Evolutionary conservation across 2,329 filamentous ascomycete genomes (phyloP).

Genomic region (Alternaria consortialis): DNA sequence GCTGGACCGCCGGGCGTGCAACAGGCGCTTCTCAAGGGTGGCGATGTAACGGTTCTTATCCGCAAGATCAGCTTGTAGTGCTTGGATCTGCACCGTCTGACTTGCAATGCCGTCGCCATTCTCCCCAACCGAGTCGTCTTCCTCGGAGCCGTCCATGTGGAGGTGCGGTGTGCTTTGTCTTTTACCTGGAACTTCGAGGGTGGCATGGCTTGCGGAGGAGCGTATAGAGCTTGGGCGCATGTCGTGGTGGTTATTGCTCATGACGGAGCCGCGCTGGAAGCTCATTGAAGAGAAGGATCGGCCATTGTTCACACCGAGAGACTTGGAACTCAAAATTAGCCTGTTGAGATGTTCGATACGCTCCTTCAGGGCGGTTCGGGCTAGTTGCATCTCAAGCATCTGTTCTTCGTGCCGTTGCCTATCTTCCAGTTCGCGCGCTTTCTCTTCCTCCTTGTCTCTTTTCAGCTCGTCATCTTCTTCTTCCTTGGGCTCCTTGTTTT

Average conservation of each 20-base stretch:
- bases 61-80: conserved; percentile 92
- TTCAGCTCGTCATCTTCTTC: conserved; percentile 61
- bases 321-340: conserved; percentile 94
- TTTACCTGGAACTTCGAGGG: conserved; percentile 52
- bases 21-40: conserved; percentile 87
- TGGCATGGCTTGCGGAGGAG: conserved; percentile 51
- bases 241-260: conserved; percentile 53
- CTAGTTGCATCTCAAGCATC: conserved; percentile 97
- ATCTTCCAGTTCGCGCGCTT: conserved; percentile 73
- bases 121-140: conserved; percentile 71
- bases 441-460: conserved; percentile 74
- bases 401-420: conserved; percentile 93
- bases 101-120: conserved; percentile 88
- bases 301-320: conserved; percentile 82
- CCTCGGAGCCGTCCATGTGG: conserved; percentile 48
- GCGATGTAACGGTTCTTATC: conserved; percentile 98
- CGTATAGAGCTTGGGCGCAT: conserved; percentile 60
- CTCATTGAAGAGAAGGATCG: conserved; percentile 55
- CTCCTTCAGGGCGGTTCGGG: conserved; percentile 93
- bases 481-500: conserved; percentile 69
- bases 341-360: conserved; percentile 96
- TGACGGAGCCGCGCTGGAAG: conserved; percentile 48
- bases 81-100: conserved; percentile 82
- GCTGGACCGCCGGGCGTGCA: conserved; percentile 90
- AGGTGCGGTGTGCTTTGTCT: conserved; percentile 33